Conservation (phyloP, 75 land plant species). For the Pinus albicaulis region DNA sequence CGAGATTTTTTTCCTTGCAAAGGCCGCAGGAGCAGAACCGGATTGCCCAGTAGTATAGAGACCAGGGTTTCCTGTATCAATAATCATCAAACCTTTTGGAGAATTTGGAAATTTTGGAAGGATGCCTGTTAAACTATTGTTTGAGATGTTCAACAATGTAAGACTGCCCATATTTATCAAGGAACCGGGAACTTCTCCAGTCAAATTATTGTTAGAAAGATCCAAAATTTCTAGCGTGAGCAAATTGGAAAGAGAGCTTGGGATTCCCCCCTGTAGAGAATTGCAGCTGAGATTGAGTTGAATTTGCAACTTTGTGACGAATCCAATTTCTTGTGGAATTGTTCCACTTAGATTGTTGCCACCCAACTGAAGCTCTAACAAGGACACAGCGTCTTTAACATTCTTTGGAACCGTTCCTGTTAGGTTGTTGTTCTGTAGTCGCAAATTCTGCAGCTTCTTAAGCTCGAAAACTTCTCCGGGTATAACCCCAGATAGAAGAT, state of each 20-base stretch:
- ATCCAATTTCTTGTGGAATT: conserved; percentile 31
- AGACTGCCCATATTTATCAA: conserved; percentile 17
- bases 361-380: conserved; percentile 46
- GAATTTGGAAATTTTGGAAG: conserved; percentile 9
- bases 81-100: neutral
- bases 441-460: conserved; percentile 17
- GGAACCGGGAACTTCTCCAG: conserved; percentile 36
- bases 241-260: conserved; percentile 12
- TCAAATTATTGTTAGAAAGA: conserved; percentile 45
- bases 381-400: conserved; percentile 2
- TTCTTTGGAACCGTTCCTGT: conserved; percentile 31
- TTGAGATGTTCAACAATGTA: conserved; percentile 31
- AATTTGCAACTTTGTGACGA: conserved; percentile 11
- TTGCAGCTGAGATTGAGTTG: conserved; percentile 50
- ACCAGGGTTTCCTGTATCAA: conserved; percentile 9
- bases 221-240: conserved; percentile 32
- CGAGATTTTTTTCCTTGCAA: neutral
- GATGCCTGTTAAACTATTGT: conserved; percentile 42
- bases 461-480: conserved; percentile 22
- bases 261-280: conserved; percentile 36
- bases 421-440: conserved; percentile 27
- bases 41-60: neutral
- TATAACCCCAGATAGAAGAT: conserved; percentile 24
- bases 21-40: neutral
- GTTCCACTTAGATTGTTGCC: conserved; percentile 34